Conservation (phyloP, 2,329 filamentous ascomycete genomes). For the Cordyceps militaris region DNA sequence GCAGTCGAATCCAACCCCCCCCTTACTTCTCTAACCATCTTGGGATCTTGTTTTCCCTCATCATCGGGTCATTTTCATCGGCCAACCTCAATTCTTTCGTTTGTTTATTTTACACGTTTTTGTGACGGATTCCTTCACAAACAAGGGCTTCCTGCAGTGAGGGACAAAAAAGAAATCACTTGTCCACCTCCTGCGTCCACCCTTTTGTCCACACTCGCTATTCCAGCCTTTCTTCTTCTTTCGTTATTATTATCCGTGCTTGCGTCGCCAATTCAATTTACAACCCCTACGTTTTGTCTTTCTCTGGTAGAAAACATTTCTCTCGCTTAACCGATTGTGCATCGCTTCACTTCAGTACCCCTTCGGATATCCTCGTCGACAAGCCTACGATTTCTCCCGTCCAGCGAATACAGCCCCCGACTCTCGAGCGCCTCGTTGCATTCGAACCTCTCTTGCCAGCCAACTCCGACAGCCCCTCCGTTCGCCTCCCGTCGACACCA, state of each 20-base stretch:
- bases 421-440: neutral
- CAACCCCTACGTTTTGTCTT: neutral
- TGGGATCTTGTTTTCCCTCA: neutral
- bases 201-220: constrained; percentile 7
- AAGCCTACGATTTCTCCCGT: too few species aligned
- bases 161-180: neutral
- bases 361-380: neutral
- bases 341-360: neutral
- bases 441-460: neutral
- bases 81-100: neutral
- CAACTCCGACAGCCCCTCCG: neutral
- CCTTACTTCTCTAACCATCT: neutral
- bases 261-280: constrained; percentile 2
- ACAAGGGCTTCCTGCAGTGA: neutral
- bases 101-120: neutral
- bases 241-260: constrained; percentile 13
- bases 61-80: neutral
- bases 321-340: neutral
- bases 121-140: too few species aligned
- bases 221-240: constrained; percentile 12
- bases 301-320: constrained; percentile 12
- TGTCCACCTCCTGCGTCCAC: neutral
- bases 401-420: too few species aligned
- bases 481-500: constrained; percentile 18
- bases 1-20: neutral